These are phyloP conservation scores for Ustilago sp. DNA, from an alignment of 1,284 basidiomycete genomes.

Conservation along the genomic window DNA sequence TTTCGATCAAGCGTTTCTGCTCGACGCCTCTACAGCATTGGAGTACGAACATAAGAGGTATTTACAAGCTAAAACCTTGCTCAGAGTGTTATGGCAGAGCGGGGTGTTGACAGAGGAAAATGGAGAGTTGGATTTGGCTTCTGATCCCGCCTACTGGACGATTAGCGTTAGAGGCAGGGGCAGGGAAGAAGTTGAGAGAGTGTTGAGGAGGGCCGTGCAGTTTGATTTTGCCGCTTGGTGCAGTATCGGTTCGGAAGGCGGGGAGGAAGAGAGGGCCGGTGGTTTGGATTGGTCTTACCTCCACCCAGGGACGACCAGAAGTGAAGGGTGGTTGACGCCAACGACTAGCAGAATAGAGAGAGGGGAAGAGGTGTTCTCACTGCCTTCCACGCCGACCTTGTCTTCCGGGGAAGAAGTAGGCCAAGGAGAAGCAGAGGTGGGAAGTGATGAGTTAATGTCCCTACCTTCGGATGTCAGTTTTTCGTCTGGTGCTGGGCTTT, in stretches of 20 bases:
- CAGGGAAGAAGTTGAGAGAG: background rate
- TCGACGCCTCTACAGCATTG: conserved; percentile 19
- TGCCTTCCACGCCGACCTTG: background rate
- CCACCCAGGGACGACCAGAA: background rate
- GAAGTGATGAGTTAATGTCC: background rate
- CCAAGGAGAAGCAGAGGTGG: background rate
- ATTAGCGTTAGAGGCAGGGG: background rate
- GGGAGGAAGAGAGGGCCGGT: background rate
- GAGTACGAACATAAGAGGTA: conserved; percentile 40
- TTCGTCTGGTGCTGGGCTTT: background rate
- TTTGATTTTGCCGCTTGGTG: conserved; percentile 18
- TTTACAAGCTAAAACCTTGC: conserved; percentile 26
- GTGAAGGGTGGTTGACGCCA: background rate
- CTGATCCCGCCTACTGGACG: conserved; percentile 16
- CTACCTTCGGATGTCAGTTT: background rate
- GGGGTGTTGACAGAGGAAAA: background rate
- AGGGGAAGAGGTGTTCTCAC: background rate
- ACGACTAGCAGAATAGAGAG: background rate
- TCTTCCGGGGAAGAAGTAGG: background rate
- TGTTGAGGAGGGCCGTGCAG: background rate
- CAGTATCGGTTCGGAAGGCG: background rate
- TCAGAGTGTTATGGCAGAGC: conserved; percentile 24
- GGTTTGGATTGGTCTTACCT: background rate
- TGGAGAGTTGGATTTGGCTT: conserved; percentile 15
- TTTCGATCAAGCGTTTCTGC: conserved; percentile 34